A percentile compares a stretch with the other conserved stretches of the same genome.
phyloP scores from a whole-genome alignment of 2,329 filamentous ascomycete species.

The Cercospora sp. region DNA sequence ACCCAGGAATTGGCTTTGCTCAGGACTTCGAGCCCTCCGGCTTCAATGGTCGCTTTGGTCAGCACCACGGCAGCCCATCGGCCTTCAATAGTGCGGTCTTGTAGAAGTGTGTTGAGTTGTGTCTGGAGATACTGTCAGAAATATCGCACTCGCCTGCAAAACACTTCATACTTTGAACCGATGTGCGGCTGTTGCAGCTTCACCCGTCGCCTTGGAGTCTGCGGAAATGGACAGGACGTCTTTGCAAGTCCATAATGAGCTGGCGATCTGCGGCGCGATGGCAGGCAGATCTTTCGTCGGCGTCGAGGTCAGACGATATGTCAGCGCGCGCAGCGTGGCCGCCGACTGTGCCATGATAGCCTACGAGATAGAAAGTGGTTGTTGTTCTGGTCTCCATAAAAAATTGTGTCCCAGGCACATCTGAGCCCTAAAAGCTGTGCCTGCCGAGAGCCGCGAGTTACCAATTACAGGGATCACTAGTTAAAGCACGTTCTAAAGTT shows the following conservation, averaged over 20 bases:
- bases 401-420: not conserved
- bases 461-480: constrained; percentile 5
- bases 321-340: constrained; percentile 58
- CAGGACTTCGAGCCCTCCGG: constrained; percentile 80
- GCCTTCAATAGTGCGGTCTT: constrained; percentile 71
- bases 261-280: constrained; percentile 67
- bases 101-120: constrained; percentile 72
- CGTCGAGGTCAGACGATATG: constrained; percentile 69
- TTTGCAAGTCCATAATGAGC: constrained; percentile 55
- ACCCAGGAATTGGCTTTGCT: constrained; percentile 75
- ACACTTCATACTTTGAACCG: constrained; percentile 60
- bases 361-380: not conserved
- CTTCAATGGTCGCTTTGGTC: constrained; percentile 77
- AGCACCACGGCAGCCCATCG: constrained; percentile 76
- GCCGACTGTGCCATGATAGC: constrained; percentile 37
- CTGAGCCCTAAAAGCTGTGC: not conserved
- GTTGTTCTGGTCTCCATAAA: not conserved
- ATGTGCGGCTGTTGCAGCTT: constrained; percentile 70
- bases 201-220: constrained; percentile 58
- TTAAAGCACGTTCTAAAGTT: constrained; percentile 12
- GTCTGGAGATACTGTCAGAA: constrained; percentile 44
- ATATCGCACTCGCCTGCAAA: not conserved
- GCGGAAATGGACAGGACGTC: constrained; percentile 63
- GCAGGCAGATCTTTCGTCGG: constrained; percentile 71
- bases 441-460: constrained; percentile 2